Evolutionary conservation across 208 protist species (phyloP).

Genomic region (Sergeia podlipaevii): DNA sequence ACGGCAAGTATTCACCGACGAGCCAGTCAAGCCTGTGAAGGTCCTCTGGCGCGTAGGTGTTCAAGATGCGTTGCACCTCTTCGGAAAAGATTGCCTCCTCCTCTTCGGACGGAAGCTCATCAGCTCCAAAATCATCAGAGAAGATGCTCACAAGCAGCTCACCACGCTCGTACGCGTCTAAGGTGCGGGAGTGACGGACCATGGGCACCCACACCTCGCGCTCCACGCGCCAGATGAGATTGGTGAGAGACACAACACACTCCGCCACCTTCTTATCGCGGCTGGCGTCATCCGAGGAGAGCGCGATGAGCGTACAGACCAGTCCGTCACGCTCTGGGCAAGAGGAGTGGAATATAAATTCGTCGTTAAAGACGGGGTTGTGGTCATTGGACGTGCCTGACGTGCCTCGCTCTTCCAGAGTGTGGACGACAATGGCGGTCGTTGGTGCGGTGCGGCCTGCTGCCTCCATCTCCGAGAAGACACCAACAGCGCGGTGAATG

Average conservation of each 20-base stretch:
- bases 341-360: conserved; percentile 64
- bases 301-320: conserved; percentile 54
- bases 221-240: conserved; percentile 51
- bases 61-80: conserved; percentile 46
- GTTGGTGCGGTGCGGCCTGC: conserved; percentile 15
- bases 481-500: conserved; percentile 36
- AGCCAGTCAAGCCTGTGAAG: conserved; percentile 83
- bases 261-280: conserved; percentile 54
- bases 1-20: conserved; percentile 31
- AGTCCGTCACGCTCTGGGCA: conserved; percentile 61
- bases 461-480: conserved; percentile 35
- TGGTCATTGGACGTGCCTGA: conserved; percentile 31
- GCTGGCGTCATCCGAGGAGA: conserved; percentile 5
- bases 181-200: conserved; percentile 61
- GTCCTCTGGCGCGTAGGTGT: conserved; percentile 54
- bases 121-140: conserved; percentile 60
- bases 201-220: conserved; percentile 59
- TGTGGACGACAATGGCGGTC: conserved; percentile 61
- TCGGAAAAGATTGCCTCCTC: conserved; percentile 51
- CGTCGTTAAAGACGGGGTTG: conserved; percentile 69
- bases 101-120: conserved; percentile 31
- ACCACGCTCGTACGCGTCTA: conserved; percentile 67
- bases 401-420: conserved; percentile 48
- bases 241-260: conserved; percentile 63
- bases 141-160: conserved; percentile 64